These are phyloP conservation scores for Tylopilus sp. DNA, from an alignment of 1,284 basidiomycete genomes.

Conservation along the genomic window DNA sequence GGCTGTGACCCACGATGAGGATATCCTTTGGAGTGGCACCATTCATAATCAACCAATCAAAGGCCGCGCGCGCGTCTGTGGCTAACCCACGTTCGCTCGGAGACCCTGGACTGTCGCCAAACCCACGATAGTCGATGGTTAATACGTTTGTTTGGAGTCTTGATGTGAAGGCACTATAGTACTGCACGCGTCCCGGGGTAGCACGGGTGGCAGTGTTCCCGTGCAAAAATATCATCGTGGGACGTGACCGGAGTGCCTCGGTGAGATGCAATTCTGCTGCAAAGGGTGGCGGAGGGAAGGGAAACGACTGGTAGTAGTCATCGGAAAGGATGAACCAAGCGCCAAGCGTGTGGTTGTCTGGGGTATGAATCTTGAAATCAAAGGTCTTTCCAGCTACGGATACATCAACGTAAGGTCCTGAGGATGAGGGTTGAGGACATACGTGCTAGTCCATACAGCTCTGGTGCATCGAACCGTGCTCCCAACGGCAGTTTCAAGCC, in stretches of 20 bases:
- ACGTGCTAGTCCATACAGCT: conserved; percentile 88
- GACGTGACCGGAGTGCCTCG: conserved; percentile 67
- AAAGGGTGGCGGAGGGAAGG: conserved; percentile 45
- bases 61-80: conserved; percentile 83
- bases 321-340: conserved; percentile 93
- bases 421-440: conserved; percentile 43
- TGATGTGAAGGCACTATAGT: conserved; percentile 71
- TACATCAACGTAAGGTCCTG: conserved; percentile 6
- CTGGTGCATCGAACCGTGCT: conserved; percentile 73
- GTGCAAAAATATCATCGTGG: conserved; percentile 90
- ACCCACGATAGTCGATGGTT: conserved; percentile 93
- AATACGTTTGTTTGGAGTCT: conserved; percentile 82
- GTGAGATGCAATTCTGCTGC: conserved; percentile 46
- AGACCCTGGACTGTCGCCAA: conserved; percentile 85
- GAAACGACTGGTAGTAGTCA: conserved; percentile 65
- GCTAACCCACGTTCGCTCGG: conserved; percentile 84
- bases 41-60: conserved; percentile 77
- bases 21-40: conserved; percentile 72
- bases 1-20: conserved; percentile 82
- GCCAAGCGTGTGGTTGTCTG: conserved; percentile 85
- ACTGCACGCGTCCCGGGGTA: conserved; percentile 67
- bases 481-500: conserved; percentile 72
- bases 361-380: conserved; percentile 77
- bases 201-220: conserved; percentile 90
- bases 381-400: conserved; percentile 81